phyloP scores from a whole-genome alignment of 495 filamentous ascomycete species.

The Lasiosphaeria ovina region DNA sequence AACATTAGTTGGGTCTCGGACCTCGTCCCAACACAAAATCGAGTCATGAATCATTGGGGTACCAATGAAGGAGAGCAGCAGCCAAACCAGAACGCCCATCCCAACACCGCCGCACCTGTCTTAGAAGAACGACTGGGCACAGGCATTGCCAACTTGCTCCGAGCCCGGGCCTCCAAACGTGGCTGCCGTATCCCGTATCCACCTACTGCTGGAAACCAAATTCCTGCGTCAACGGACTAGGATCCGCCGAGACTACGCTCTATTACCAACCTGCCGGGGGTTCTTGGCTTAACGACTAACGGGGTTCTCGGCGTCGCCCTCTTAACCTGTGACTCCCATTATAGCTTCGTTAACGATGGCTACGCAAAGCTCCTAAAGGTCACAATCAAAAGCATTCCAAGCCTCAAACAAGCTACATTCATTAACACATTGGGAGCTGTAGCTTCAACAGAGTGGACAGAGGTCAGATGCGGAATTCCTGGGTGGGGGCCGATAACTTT shows the following conservation, averaged over 20 bases:
- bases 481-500: not conserved
- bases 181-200: not conserved
- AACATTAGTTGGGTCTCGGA: not conserved
- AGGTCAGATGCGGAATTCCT: not conserved
- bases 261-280: not conserved
- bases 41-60: not conserved
- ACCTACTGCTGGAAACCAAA: not conserved
- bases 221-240: not conserved
- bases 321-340: not conserved
- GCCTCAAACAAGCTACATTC: not conserved
- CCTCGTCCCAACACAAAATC: not conserved
- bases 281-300: not conserved
- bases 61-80: not conserved
- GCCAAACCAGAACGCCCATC: not conserved
- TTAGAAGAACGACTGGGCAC: not conserved
- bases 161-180: not conserved
- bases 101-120: not conserved
- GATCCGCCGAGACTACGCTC: not conserved
- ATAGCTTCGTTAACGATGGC: not conserved
- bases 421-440: not conserved
- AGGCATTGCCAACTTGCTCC: not conserved
- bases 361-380: not conserved
- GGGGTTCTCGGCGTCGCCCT: not conserved
- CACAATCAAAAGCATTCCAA: not conserved
- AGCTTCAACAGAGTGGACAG: not conserved